Conservation (phyloP, 2,329 filamentous ascomycete species). For the Tolypocladium cylindrosporum region DNA sequence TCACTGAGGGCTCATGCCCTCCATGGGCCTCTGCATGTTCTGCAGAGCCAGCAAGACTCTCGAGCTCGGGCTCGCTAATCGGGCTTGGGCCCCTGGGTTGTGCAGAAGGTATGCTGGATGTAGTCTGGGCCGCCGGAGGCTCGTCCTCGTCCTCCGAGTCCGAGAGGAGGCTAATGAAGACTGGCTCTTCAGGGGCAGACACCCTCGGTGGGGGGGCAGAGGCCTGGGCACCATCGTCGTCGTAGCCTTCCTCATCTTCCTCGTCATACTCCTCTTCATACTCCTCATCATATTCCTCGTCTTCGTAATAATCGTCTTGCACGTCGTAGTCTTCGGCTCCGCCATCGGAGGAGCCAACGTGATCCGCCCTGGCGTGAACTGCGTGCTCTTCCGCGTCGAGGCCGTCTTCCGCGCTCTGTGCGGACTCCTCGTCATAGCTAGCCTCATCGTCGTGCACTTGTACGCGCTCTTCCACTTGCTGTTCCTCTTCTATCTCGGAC, state of each 20-base stretch:
- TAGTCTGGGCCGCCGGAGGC: neutral
- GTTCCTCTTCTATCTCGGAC: slow-evolving; percentile 9
- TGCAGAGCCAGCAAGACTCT: neutral
- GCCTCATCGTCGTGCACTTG: neutral
- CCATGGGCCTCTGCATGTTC: neutral
- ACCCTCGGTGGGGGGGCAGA: slow-evolving; percentile 4
- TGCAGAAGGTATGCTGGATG: neutral
- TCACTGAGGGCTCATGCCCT: too few relatives aligned
- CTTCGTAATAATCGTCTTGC: neutral
- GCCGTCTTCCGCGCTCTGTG: neutral
- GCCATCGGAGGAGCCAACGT: neutral
- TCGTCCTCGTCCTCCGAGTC: slow-evolving; percentile 33
- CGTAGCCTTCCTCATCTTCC: slow-evolving; percentile 4
- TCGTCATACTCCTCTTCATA: neutral
- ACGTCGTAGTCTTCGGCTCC: neutral
- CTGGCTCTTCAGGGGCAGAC: slow-evolving; percentile 19
- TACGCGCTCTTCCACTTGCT: slow-evolving; percentile 1
- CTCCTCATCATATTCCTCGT: neutral
- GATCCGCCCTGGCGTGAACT: neutral
- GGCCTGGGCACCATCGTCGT: slow-evolving; percentile 1
- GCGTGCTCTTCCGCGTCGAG: neutral
- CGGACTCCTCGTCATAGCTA: neutral
- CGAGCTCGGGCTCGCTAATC: neutral
- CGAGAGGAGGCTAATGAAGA: slow-evolving; percentile 37
- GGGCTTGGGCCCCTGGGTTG: neutral